phyloP scores from a whole-genome alignment of 331 rosid genomes.

The Spiraea crenata region DNA sequence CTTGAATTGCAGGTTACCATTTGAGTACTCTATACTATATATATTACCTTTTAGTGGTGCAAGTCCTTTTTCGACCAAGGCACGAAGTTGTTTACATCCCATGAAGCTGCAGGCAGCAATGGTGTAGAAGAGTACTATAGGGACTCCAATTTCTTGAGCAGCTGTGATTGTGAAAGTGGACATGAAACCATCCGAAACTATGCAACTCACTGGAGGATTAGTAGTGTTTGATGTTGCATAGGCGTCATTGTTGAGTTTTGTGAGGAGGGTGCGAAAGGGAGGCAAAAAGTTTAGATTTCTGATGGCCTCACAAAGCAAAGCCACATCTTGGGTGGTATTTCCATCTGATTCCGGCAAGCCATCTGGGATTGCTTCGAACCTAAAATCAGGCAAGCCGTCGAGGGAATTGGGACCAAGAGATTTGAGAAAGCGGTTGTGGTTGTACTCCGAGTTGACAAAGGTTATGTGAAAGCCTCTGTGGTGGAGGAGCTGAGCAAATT shows the following conservation, averaged over 20 bases:
- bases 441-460: conserved; percentile 30
- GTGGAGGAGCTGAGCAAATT: conserved; percentile 33
- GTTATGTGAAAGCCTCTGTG: conserved; percentile 31
- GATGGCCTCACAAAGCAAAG: background rate
- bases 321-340: conserved; percentile 14
- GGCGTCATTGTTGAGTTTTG: conserved; percentile 10
- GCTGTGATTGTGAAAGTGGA: conserved; percentile 1
- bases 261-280: conserved; percentile 7
- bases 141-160: conserved; percentile 18
- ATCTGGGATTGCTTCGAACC: conserved; percentile 26
- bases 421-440: conserved; percentile 8
- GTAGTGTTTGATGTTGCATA: background rate
- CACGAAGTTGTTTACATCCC: conserved; percentile 7
- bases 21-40: too few relatives aligned
- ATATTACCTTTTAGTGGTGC: conserved; percentile 22
- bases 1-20: too few relatives aligned
- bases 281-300: background rate
- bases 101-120: conserved; percentile 18
- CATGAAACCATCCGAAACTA: conserved; percentile 17
- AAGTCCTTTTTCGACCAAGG: conserved; percentile 23
- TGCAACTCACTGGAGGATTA: conserved; percentile 19
- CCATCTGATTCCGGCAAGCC: conserved; percentile 3
- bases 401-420: background rate
- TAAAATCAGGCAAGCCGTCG: conserved; percentile 16
- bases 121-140: conserved; percentile 10